Percentiles rank a stretch among this genome's conserved stretches.
Evolutionary conservation across 495 filamentous ascomycete species (phyloP).

Genomic region (Penicillium dipodomyicola): DNA sequence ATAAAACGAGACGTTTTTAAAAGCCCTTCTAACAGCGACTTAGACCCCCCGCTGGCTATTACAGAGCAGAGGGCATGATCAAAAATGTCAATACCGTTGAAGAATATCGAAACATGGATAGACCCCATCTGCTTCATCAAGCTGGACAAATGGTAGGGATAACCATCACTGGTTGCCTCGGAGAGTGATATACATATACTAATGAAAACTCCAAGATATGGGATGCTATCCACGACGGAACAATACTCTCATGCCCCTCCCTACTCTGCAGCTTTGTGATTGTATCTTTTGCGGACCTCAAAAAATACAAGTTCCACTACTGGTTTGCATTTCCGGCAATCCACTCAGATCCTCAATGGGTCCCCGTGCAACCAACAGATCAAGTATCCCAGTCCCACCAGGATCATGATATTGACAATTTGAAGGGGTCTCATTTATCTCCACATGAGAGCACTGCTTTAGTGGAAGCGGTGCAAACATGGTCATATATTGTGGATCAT

Average conservation of each 20-base stretch:
- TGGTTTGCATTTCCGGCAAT: conserved; percentile 94
- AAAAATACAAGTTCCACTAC: conserved; percentile 92
- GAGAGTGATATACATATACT: neutral
- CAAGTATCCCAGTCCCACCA: conserved; percentile 4
- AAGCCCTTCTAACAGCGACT: conserved; percentile 10
- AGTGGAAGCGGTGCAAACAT: conserved; percentile 77
- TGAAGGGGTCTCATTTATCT: conserved; percentile 47
- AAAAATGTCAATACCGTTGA: conserved; percentile 96
- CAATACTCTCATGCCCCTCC: conserved; percentile 90
- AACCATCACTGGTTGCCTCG: neutral
- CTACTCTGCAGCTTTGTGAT: conserved; percentile 82
- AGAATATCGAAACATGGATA: conserved; percentile 79
- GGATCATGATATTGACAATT: conserved; percentile 22
- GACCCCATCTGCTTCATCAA: conserved; percentile 65
- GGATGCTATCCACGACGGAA: conserved; percentile 95
- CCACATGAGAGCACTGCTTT: conserved; percentile 67
- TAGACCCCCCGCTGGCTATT: conserved; percentile 69
- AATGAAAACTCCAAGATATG: conserved; percentile 62
- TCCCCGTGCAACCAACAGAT: conserved; percentile 28
- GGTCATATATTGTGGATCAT: conserved; percentile 74
- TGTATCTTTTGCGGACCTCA: conserved; percentile 92
- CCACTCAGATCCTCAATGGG: conserved; percentile 83
- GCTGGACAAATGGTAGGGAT: conserved; percentile 68
- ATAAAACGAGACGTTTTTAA: conserved; percentile 15
- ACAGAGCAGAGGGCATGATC: conserved; percentile 87